phyloP scores from a whole-genome alignment of 2,329 filamentous ascomycete species.

The Elsinoe batatas region DNA sequence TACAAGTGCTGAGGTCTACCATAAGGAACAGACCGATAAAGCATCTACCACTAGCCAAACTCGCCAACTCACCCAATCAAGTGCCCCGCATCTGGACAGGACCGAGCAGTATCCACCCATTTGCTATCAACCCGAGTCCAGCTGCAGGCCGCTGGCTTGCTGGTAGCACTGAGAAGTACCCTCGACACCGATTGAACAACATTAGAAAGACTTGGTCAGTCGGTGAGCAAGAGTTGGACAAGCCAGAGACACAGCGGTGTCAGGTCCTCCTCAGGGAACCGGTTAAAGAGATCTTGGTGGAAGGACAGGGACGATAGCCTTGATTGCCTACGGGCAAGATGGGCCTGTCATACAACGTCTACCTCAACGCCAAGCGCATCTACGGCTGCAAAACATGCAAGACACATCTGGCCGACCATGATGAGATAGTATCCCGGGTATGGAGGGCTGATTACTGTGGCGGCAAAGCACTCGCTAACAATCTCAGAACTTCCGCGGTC shows the following conservation, averaged over 20 bases:
- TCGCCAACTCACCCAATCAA: not conserved
- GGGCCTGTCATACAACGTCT: slow-evolving; percentile 20
- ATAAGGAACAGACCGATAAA: not conserved
- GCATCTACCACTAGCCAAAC: not conserved
- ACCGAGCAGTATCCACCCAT: not conserved
- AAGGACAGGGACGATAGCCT: slow-evolving; percentile 3
- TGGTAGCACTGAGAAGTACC: no score
- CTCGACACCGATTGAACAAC: no score
- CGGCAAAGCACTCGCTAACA: not conserved
- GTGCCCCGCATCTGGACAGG: not conserved
- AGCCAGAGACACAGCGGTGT: no score
- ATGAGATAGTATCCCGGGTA: slow-evolving; percentile 91
- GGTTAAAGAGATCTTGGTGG: not conserved
- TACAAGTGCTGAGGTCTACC: not conserved
- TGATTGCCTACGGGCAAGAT: slow-evolving; percentile 14
- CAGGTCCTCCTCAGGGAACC: not conserved
- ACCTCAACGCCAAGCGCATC: slow-evolving; percentile 19
- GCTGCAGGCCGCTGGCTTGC: no score
- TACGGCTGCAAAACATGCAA: slow-evolving; percentile 66
- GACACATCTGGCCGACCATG: slow-evolving; percentile 86
- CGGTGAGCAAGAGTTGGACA: no score
- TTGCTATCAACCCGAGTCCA: not conserved
- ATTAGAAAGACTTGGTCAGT: no score
- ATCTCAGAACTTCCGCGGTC: slow-evolving; percentile 84
- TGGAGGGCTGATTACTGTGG: slow-evolving; percentile 25